Evolutionary conservation across 2,329 filamentous ascomycete genomes (phyloP), one percentile per base, ranked within the genome.

Genomic region (Fusarium sp.): DNA sequence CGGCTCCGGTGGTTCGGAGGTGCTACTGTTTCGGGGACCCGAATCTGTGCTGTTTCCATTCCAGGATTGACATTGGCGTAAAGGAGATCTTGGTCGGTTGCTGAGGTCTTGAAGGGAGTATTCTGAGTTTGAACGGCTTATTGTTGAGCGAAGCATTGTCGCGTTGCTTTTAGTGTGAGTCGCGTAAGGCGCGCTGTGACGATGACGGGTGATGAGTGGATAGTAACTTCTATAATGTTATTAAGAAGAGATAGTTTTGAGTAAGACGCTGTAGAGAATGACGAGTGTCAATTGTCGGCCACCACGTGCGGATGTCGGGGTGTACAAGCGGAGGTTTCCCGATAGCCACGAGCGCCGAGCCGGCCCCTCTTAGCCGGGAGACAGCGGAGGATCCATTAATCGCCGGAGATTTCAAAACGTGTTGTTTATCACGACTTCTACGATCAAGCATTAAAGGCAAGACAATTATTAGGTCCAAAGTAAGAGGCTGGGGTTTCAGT

Each of bases 51-150:
- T 58, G 24, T 46, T n/a, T 40, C 17, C 40, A 42, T 22, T 39
- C 20, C 52, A 31, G 5, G 52, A 31, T 17, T 48, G 40, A 28
- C 15, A 42, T 39, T 38, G 42, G 34, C 50, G 55, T 17, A 33
- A 22, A 20, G 22, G 49, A 22, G 43, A 45, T 5, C 42, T 36
- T 31, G 58, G 50, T 13, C 44, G 53, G 14, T 15, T 22, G 14
- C 44, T 36, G 39, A 73, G 64, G 52, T 74, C 72, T 10, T 73
- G 61, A 14, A 74, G 71, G 13, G 71, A 68, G 46, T 75, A 74
- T 18, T 60, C 56, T 8, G 71, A 72, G 62, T 58, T 63, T 50
- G 69, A 69, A 14, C 68, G 66, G 36, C 44, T 39, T 53, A 43
- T 54, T 5, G 45, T 53, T 49, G 52, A 50, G 36, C 24, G 51